These are phyloP conservation scores for Lolium perenne DNA, from an alignment of 176 grass and related monocot species.

Conservation along the genomic window DNA sequence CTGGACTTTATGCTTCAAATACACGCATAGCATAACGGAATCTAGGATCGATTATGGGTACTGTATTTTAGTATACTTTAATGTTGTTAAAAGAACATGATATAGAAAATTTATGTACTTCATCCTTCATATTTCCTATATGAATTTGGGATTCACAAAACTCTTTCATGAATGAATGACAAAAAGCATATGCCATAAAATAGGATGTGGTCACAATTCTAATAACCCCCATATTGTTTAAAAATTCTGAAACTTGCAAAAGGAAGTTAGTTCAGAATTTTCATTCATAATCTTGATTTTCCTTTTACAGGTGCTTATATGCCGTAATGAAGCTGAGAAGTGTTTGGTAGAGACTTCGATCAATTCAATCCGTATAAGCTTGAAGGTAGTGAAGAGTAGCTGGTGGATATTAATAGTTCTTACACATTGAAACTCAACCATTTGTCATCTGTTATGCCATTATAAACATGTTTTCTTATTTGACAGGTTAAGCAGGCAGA, in stretches of 20 bases:
- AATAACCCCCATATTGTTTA: background rate
- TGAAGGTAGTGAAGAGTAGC: conserved; percentile 62
- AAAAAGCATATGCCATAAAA: background rate
- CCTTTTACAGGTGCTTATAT: conserved; percentile 78
- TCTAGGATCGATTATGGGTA: background rate
- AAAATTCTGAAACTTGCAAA: background rate
- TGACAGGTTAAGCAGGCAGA: conserved; percentile 93
- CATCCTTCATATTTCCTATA: background rate
- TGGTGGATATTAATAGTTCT: conserved; percentile 9
- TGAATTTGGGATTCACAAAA: background rate
- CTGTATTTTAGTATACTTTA: background rate
- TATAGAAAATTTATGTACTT: background rate
- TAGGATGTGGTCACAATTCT: background rate
- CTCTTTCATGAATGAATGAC: background rate
- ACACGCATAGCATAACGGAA: background rate
- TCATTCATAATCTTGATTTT: background rate
- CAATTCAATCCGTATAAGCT: conserved; percentile 93
- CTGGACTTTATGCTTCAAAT: background rate
- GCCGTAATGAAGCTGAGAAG: conserved; percentile 96
- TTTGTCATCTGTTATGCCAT: conserved; percentile 18
- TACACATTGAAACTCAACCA: background rate
- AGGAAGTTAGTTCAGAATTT: background rate
- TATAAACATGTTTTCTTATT: conserved; percentile 27
- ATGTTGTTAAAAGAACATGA: background rate
- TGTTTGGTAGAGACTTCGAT: conserved; percentile 97